A percentile compares a stretch with the other conserved stretches of the same genome.
Evolutionary conservation across 768 basidiomycete species (phyloP).

Genomic region (Lentinus tigrinus): DNA sequence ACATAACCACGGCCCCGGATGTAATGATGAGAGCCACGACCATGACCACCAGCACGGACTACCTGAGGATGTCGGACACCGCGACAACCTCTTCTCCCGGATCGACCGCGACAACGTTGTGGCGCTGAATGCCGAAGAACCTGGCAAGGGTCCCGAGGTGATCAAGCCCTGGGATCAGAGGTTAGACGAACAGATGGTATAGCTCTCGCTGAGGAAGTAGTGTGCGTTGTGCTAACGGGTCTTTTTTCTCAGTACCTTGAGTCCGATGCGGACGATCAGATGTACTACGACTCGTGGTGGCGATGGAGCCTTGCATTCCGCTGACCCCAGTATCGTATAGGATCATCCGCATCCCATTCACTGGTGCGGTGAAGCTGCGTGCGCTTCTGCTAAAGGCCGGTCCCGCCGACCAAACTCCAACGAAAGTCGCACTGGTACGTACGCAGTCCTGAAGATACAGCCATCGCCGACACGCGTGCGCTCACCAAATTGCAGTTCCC

Average conservation of each 20-base stretch:
- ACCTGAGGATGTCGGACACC: constrained; percentile 45
- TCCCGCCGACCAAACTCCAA: constrained; percentile 74
- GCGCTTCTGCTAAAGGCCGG: constrained; percentile 83
- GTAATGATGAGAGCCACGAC: constrained; percentile 54
- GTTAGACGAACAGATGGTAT: constrained; percentile 66
- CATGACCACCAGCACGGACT: constrained; percentile 52
- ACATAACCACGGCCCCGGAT: constrained; percentile 52
- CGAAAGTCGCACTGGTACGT: constrained; percentile 68
- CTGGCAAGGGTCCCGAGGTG: constrained; percentile 50
- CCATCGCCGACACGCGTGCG: not conserved
- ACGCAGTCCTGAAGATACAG: not conserved
- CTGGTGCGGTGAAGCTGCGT: constrained; percentile 80
- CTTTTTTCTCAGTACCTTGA: constrained; percentile 60
- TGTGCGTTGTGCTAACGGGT: constrained; percentile 1
- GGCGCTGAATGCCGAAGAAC: constrained; percentile 64
- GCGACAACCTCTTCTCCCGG: constrained; percentile 69
- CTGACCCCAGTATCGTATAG: constrained; percentile 34
- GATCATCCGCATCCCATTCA: constrained; percentile 85
- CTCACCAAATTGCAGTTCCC: constrained; percentile 55
- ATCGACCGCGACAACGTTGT: constrained; percentile 82
- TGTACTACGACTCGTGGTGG: constrained; percentile 44
- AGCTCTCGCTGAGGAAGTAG: constrained; percentile 13
- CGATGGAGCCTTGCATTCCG: not conserved
- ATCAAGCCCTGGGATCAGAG: constrained; percentile 90
- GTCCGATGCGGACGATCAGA: constrained; percentile 89